Evolutionary conservation across 2,329 filamentous ascomycete species (phyloP).

Genomic region (Endocalyx cinctus): DNA sequence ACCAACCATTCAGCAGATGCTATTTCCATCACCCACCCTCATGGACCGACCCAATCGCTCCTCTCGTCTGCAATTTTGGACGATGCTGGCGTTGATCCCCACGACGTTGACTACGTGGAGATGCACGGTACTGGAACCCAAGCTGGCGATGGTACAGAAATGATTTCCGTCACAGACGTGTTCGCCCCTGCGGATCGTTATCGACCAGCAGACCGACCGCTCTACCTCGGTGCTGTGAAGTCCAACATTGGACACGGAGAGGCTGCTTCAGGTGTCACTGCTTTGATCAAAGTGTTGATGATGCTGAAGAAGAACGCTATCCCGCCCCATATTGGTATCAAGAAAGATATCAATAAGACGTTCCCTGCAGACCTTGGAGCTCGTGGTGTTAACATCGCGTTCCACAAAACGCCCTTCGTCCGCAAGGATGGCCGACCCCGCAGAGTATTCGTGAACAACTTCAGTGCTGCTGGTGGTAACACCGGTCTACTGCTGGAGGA

Average conservation of each 20-base stretch:
- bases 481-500: constrained; percentile 64
- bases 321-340: constrained; percentile 65
- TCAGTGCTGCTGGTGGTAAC: constrained; percentile 68
- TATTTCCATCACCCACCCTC: constrained; percentile 79
- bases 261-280: constrained; percentile 57
- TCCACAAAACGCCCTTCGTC: constrained; percentile 45
- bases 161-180: constrained; percentile 64
- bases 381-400: constrained; percentile 56
- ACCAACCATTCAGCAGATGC: constrained; percentile 82
- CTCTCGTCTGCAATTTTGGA: constrained; percentile 68
- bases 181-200: constrained; percentile 45
- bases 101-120: constrained; percentile 78
- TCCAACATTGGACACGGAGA: constrained; percentile 61
- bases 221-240: constrained; percentile 61
- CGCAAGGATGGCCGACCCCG: constrained; percentile 44
- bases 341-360: constrained; percentile 55
- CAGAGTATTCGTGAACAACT: constrained; percentile 60
- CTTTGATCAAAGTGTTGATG: constrained; percentile 59
- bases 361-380: constrained; percentile 53
- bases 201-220: constrained; percentile 43
- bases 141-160: constrained; percentile 77
- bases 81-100: constrained; percentile 68
- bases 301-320: constrained; percentile 61
- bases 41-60: constrained; percentile 69
- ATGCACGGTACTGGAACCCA: constrained; percentile 90